These are phyloP conservation scores for Penicillium pulvis DNA, from an alignment of 495 filamentous ascomycete genomes.

Conservation along the genomic window DNA sequence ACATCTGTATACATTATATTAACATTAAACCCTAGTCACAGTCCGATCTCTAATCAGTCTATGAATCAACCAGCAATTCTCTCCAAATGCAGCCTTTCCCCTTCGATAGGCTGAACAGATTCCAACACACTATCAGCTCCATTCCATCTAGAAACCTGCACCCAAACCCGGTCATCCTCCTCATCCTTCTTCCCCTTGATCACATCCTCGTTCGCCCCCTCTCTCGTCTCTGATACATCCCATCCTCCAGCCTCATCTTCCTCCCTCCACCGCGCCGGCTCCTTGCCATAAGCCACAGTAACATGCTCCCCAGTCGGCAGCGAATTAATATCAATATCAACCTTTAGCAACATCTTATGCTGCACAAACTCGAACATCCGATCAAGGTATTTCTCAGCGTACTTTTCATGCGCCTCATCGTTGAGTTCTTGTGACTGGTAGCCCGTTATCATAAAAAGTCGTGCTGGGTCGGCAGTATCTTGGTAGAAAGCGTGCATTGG, in stretches of 20 bases:
- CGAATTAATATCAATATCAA: conserved; percentile 12
- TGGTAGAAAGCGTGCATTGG: conserved; percentile 17
- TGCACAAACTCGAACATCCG: conserved; percentile 15
- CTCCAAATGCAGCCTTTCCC: conserved; percentile 1
- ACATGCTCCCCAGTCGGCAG: conserved; percentile 2
- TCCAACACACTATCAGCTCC: background rate
- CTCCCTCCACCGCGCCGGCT: conserved; percentile 4
- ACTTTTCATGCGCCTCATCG: conserved; percentile 11
- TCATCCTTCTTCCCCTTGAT: too few relatives aligned
- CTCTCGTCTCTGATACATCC: too few relatives aligned
- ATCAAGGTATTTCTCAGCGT: conserved; percentile 11
- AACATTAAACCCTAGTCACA: background rate
- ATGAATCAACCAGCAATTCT: background rate
- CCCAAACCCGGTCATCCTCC: background rate
- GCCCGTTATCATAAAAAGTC: conserved; percentile 17
- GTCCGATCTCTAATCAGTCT: too few relatives aligned
- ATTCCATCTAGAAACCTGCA: conserved; percentile 7
- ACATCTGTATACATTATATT: background rate
- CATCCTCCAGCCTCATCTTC: background rate
- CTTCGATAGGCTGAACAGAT: background rate
- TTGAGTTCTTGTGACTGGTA: conserved; percentile 20
- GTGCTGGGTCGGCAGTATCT: conserved; percentile 9
- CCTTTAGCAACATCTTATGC: conserved; percentile 9
- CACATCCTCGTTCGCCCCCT: too few relatives aligned
- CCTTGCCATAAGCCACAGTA: background rate